Evolutionary conservation across 768 basidiomycete genomes (phyloP).

Genomic region (Paxillus rubicundulus): DNA sequence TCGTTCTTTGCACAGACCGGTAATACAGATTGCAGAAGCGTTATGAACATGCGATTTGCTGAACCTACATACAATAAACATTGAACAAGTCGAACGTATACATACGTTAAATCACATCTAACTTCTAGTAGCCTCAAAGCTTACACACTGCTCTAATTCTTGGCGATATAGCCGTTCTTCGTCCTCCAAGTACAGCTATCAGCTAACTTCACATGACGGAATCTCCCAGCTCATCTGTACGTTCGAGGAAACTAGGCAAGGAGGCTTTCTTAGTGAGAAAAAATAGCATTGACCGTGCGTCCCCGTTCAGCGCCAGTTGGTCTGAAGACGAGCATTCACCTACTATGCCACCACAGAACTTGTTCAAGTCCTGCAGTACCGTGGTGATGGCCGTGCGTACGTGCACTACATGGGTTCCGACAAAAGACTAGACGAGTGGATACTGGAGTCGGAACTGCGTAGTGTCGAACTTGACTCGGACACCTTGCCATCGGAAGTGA

Average conservation of each 20-base stretch:
- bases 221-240: slow-evolving; percentile 2
- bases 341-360: slow-evolving; percentile 30
- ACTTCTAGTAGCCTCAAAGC: neutral
- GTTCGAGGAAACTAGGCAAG: slow-evolving; percentile 2
- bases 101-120: neutral
- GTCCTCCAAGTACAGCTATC: neutral
- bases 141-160: too few relatives aligned
- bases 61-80: too few relatives aligned
- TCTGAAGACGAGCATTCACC: slow-evolving; percentile 8
- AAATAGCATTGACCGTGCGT: slow-evolving; percentile 38
- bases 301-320: slow-evolving; percentile 10
- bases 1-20: too few relatives aligned
- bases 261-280: slow-evolving; percentile 29
- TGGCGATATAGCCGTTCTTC: neutral
- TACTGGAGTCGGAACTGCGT: slow-evolving; percentile 43
- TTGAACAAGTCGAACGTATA: too few relatives aligned
- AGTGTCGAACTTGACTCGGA: slow-evolving; percentile 26
- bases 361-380: slow-evolving; percentile 54
- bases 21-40: too few relatives aligned
- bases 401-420: slow-evolving; percentile 74
- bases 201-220: slow-evolving; percentile 19
- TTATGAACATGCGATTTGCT: too few relatives aligned
- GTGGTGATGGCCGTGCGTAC: slow-evolving; percentile 49
- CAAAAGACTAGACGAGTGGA: slow-evolving; percentile 76
- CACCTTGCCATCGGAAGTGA: slow-evolving; percentile 16